Evolutionary conservation across 73 alveolate genomes (phyloP).

Genomic region (Tetrahymena borealis): DNA sequence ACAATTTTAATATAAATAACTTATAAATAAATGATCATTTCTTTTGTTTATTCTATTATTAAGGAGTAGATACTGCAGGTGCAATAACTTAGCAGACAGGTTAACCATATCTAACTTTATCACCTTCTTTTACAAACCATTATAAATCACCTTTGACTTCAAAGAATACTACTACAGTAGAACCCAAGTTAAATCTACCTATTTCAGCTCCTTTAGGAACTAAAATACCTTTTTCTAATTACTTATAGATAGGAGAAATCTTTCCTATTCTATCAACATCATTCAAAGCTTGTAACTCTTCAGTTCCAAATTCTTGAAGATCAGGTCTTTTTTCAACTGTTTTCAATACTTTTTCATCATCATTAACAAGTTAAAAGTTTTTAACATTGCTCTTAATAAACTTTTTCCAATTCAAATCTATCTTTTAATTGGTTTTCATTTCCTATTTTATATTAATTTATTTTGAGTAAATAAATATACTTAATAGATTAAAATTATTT

Average conservation of each 20-base stretch:
- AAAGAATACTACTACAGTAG: conserved; percentile 63
- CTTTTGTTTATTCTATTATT: neutral
- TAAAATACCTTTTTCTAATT: conserved; percentile 14
- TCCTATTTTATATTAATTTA: conserved; percentile 6
- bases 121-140: conserved; percentile 41
- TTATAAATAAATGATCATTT: no score
- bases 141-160: conserved; percentile 54
- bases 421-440: conserved; percentile 26
- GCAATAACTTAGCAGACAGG: neutral
- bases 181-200: conserved; percentile 73
- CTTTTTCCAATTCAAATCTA: conserved; percentile 17
- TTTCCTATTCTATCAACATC: neutral
- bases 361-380: neutral
- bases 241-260: neutral
- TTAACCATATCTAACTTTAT: conserved; percentile 27
- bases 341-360: neutral
- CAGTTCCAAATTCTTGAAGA: neutral
- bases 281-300: conserved; percentile 6
- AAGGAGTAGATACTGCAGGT: neutral
- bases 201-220: conserved; percentile 68
- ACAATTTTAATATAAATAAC: no score
- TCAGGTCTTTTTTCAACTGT: neutral
- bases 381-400: neutral
- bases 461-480: neutral
- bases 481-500: neutral